A percentile compares a stretch with the other conserved stretches of the same genome.
Conservation (phyloP, 352 stramenopile species). For the Phytophthora vignae region DNA sequence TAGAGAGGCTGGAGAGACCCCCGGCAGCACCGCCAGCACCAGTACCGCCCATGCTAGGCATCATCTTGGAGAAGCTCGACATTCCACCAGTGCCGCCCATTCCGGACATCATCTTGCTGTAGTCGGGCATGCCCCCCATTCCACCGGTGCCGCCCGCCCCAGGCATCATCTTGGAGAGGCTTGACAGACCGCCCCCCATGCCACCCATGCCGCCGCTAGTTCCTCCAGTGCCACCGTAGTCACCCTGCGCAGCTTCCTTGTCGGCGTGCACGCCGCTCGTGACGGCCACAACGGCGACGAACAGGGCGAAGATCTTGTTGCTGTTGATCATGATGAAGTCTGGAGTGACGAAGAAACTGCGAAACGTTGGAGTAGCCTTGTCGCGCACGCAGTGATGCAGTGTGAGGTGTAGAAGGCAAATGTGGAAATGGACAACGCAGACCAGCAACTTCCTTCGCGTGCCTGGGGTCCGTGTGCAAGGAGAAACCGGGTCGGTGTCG, state of each 20-base stretch:
- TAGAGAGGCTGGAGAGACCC: background rate
- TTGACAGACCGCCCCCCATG: background rate
- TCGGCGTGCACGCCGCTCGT: slow-evolving; percentile 1
- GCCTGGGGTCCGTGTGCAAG: background rate
- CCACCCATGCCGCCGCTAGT: background rate
- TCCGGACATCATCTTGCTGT: slow-evolving; percentile 8
- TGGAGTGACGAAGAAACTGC: background rate
- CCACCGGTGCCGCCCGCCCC: background rate
- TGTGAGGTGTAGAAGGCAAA: background rate
- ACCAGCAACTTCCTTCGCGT: background rate
- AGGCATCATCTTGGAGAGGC: background rate
- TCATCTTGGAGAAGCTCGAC: background rate
- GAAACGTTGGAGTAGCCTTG: background rate
- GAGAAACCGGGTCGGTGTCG: background rate
- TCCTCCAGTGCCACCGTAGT: background rate
- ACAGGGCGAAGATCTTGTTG: background rate
- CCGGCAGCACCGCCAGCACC: background rate
- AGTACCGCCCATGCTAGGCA: background rate
- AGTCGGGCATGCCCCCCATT: background rate
- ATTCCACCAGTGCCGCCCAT: background rate
- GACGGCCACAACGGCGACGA: background rate
- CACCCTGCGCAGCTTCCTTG: background rate
- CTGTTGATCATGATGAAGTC: background rate
- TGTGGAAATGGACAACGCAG: background rate
- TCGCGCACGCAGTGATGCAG: background rate